Evolutionary conservation across 257 asterid genomes (phyloP).

Genomic region (Voacanga thouarsii): DNA sequence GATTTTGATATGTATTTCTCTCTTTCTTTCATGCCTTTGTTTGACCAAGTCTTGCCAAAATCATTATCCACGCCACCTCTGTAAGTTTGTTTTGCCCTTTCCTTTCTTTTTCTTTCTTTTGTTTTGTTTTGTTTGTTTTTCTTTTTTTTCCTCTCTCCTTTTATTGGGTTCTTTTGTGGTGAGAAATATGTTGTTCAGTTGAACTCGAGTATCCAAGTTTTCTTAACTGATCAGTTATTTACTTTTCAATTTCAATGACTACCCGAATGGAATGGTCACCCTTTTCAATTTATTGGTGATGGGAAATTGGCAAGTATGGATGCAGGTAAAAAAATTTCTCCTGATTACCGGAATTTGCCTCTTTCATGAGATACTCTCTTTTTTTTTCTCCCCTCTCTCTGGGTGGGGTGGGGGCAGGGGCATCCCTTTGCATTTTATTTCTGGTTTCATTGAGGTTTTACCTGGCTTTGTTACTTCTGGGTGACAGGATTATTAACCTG

Average conservation of each 20-base stretch:
- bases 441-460: background rate
- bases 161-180: background rate
- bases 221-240: constrained; percentile 61
- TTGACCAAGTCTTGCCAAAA: background rate
- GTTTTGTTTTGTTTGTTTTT: background rate
- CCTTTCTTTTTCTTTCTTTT: background rate
- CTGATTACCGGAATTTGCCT: background rate
- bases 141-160: background rate
- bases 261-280: constrained; percentile 95
- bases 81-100: background rate
- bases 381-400: background rate
- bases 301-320: constrained; percentile 98
- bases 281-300: constrained; percentile 91
- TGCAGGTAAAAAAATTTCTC: constrained; percentile 61
- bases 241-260: constrained; percentile 97
- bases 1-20: background rate
- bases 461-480: background rate
- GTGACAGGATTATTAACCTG: background rate
- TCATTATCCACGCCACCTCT: background rate
- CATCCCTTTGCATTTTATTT: background rate
- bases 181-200: background rate
- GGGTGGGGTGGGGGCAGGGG: background rate
- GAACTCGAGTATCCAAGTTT: constrained; percentile 10
- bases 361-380: background rate
- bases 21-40: background rate